Conservation (phyloP, 2,329 filamentous ascomycete genomes). For the Cladosporium sp. region DNA sequence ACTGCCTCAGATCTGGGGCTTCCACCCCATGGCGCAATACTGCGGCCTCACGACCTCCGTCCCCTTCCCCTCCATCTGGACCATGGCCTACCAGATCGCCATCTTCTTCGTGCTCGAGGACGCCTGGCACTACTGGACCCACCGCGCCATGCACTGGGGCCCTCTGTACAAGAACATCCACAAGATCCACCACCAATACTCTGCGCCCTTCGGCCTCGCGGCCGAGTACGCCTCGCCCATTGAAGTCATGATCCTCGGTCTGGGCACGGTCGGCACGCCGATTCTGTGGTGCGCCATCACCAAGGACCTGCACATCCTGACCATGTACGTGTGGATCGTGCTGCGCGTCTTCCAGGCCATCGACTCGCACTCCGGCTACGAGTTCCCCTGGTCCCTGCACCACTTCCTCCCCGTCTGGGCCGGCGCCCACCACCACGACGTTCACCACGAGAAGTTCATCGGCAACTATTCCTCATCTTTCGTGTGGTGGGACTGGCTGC, state of each 20-base stretch:
- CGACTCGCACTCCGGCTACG: constrained; percentile 94
- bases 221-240: constrained; percentile 97
- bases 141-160: constrained; percentile 88
- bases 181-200: constrained; percentile 99
- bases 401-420: constrained; percentile 98
- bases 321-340: constrained; percentile 96
- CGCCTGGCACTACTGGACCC: constrained; percentile 96
- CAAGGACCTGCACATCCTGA: constrained; percentile 84
- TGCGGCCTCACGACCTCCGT: constrained; percentile 83
- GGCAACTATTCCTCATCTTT: constrained; percentile 98
- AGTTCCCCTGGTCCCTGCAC: constrained; percentile 95
- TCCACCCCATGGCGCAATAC: constrained; percentile 92
- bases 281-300: constrained; percentile 79
- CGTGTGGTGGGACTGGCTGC: constrained; percentile 94
- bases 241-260: constrained; percentile 88
- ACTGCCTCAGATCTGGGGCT: constrained; percentile 97
- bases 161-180: constrained; percentile 94
- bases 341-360: constrained; percentile 94
- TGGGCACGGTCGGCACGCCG: constrained; percentile 76
- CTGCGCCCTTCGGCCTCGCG: constrained; percentile 89
- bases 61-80: constrained; percentile 79
- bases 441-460: constrained; percentile 97
- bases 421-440: constrained; percentile 90
- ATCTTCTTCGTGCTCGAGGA: constrained; percentile 96
- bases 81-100: constrained; percentile 84